Percentiles rank a stretch among this genome's conserved stretches.
phyloP scores from a whole-genome alignment of 2,329 filamentous ascomycete species.

The Penicillium sp. region DNA sequence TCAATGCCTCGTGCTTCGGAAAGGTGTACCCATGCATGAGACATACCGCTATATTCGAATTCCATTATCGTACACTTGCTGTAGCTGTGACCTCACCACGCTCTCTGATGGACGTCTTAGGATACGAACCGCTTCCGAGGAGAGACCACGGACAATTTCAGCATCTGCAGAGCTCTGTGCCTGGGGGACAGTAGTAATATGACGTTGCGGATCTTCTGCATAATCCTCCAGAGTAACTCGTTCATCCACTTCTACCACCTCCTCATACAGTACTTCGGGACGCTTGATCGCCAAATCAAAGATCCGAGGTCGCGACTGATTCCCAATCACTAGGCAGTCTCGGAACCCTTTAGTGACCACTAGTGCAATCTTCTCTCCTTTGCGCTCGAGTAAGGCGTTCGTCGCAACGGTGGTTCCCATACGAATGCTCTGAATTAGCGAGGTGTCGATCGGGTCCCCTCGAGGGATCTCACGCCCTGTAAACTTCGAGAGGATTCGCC shows the following conservation, averaged over 20 bases:
- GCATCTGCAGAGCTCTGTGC: conserved; percentile 40
- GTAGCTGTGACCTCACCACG: conserved; percentile 53
- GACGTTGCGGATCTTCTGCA: conserved; percentile 71
- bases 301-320: conserved; percentile 82
- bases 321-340: conserved; percentile 83
- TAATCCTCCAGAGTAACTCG: conserved; percentile 88
- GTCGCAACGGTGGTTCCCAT: conserved; percentile 97
- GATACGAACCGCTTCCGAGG: conserved; percentile 69
- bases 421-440: conserved; percentile 79
- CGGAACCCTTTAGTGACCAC: conserved; percentile 83
- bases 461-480: conserved; percentile 69
- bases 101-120: conserved; percentile 56
- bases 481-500: conserved; percentile 76
- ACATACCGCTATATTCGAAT: conserved; percentile 79
- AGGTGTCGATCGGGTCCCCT: conserved; percentile 73
- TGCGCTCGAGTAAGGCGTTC: conserved; percentile 82
- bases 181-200: conserved; percentile 46
- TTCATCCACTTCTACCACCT: conserved; percentile 85
- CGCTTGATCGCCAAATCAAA: conserved; percentile 85
- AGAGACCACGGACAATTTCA: conserved; percentile 64
- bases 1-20: conserved; percentile 72
- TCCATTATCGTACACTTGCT: conserved; percentile 63
- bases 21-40: conserved; percentile 92
- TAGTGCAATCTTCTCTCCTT: conserved; percentile 82
- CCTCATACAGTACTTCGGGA: conserved; percentile 79